Percentiles rank a stretch among this genome's conserved stretches.
These are phyloP conservation scores for Kwoniella shivajii DNA, from an alignment of 1,284 basidiomycete genomes.

Conservation along the genomic window DNA sequence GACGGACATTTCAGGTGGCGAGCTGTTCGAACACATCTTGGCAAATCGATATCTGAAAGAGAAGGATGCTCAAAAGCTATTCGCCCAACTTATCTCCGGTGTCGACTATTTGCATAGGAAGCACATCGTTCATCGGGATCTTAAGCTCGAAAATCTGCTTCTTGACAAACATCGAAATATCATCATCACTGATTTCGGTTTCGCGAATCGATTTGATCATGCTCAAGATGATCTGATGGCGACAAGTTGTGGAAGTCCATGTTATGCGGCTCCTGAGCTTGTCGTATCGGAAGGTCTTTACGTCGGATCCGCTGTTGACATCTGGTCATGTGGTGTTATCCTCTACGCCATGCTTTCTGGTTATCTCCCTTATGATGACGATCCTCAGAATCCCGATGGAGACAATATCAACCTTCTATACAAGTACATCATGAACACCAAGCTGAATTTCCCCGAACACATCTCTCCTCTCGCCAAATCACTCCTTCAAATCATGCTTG, in stretches of 20 bases:
- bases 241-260: slow-evolving; percentile 94
- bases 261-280: slow-evolving; percentile 98
- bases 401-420: slow-evolving; percentile 99
- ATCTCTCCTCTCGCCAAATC: slow-evolving; percentile 77
- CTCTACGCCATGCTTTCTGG: slow-evolving; percentile 99
- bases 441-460: slow-evolving; percentile 91
- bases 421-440: slow-evolving; percentile 97
- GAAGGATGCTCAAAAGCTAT: slow-evolving; percentile 91
- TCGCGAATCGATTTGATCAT: slow-evolving; percentile 96
- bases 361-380: slow-evolving; percentile 99
- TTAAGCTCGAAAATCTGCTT: slow-evolving; percentile 97
- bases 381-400: slow-evolving; percentile 96
- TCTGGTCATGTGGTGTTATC: slow-evolving; percentile 99
- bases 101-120: slow-evolving; percentile 99
- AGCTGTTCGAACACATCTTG: slow-evolving; percentile 98
- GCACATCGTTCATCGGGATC: slow-evolving; percentile 98
- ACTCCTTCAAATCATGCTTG: slow-evolving; percentile 79
- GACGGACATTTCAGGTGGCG: slow-evolving; percentile 66
- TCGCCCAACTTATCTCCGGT: slow-evolving; percentile 97
- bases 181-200: slow-evolving; percentile 99
- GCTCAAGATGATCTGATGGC: slow-evolving; percentile 95
- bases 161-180: slow-evolving; percentile 97
- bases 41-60: slow-evolving; percentile 97
- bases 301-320: slow-evolving; percentile 97
- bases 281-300: slow-evolving; percentile 98